Conservation (phyloP, 2,329 filamentous ascomycete species). For the Aspergillus brunneoviolaceus region DNA sequence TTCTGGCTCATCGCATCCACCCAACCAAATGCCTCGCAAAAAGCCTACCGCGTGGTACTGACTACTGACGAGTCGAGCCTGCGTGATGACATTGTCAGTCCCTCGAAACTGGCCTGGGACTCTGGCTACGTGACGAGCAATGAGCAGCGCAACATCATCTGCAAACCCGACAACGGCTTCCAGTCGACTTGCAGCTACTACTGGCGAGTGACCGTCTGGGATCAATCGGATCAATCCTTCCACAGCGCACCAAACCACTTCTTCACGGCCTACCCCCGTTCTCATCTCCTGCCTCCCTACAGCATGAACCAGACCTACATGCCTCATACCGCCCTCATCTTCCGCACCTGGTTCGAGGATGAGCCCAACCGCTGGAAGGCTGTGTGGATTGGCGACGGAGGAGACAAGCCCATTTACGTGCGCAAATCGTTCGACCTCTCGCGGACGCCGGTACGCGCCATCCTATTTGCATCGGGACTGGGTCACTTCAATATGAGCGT, state of each 20-base stretch:
- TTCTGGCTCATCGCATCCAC: slow-evolving; percentile 20
- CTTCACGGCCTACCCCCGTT: slow-evolving; percentile 23
- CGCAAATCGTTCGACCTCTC: slow-evolving; percentile 20
- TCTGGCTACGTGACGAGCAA: slow-evolving; percentile 21
- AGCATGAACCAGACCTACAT: slow-evolving; percentile 31
- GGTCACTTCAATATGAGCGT: slow-evolving; percentile 27
- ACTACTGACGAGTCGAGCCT: slow-evolving; percentile 1
- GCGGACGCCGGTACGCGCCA: slow-evolving; percentile 12
- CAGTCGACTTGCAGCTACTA: slow-evolving; percentile 22
- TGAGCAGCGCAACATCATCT: slow-evolving; percentile 25
- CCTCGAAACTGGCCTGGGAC: slow-evolving; percentile 16
- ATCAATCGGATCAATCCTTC: slow-evolving; percentile 9
- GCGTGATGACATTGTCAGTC: background rate
- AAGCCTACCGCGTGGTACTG: slow-evolving; percentile 20
- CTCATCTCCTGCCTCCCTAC: slow-evolving; percentile 23
- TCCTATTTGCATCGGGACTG: slow-evolving; percentile 25
- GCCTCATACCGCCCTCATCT: slow-evolving; percentile 26
- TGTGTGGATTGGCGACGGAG: slow-evolving; percentile 27
- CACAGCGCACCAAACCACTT: slow-evolving; percentile 22
- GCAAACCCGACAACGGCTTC: slow-evolving; percentile 20
- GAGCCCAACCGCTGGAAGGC: slow-evolving; percentile 26
- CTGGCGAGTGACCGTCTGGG: slow-evolving; percentile 25
- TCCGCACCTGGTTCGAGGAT: slow-evolving; percentile 27
- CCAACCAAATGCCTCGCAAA: slow-evolving; percentile 10
- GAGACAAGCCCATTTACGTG: slow-evolving; percentile 26